phyloP scores from a whole-genome alignment of 176 grass and related monocot species.

The Avena sativa region DNA sequence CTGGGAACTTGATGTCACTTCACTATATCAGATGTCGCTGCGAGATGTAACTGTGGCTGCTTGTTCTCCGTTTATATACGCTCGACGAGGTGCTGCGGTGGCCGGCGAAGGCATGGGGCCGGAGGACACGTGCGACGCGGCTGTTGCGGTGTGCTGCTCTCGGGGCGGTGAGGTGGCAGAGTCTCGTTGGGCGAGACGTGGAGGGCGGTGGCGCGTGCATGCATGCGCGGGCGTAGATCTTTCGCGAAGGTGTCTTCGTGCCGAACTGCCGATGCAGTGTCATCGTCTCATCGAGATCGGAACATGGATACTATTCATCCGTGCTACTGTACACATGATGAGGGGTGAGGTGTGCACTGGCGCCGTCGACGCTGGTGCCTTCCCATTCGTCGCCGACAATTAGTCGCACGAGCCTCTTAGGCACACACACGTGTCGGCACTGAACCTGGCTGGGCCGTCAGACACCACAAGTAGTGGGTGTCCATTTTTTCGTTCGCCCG shows the following conservation, averaged over 20 bases:
- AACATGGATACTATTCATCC: background rate
- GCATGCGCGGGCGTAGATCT: background rate
- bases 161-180: background rate
- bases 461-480: too few species aligned
- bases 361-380: background rate
- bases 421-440: background rate
- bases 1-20: background rate
- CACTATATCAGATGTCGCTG: background rate
- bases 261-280: background rate
- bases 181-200: background rate
- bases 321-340: background rate
- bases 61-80: background rate
- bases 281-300: background rate
- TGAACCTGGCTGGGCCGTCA: too few species aligned
- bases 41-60: background rate
- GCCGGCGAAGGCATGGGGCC: background rate
- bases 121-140: background rate
- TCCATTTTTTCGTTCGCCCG: too few species aligned
- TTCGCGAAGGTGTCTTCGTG: background rate
- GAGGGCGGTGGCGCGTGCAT: conserved; percentile 11
- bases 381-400: background rate
- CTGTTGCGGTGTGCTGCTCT: background rate
- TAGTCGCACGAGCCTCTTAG: background rate
- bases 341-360: conserved; percentile 1
- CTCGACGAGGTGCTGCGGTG: background rate